Percentiles rank a stretch among this genome's conserved stretches.
These are phyloP conservation scores for Epichloe amarillans DNA, from an alignment of 2,329 filamentous ascomycete species.

Conservation along the genomic window DNA sequence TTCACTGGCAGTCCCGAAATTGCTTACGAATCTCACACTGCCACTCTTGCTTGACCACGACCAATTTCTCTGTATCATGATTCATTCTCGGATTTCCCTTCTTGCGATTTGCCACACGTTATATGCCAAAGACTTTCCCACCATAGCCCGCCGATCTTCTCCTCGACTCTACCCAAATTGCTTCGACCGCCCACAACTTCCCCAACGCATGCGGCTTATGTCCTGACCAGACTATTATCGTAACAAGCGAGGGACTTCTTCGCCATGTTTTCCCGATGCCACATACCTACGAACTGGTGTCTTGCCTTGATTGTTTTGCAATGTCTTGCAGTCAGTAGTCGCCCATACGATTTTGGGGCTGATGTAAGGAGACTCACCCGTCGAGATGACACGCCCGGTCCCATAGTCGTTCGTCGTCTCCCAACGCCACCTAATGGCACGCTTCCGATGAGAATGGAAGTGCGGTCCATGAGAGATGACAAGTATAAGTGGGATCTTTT, in stretches of 20 bases:
- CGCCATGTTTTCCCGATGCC: slow-evolving; percentile 3
- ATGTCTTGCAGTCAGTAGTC: slow-evolving; percentile 6
- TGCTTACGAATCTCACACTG: not conserved
- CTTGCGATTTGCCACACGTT: not conserved
- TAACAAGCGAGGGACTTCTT: not conserved
- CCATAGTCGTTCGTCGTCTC: slow-evolving; percentile 30
- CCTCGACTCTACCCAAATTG: not conserved
- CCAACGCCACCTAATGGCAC: slow-evolving; percentile 25
- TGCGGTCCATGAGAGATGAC: slow-evolving; percentile 51
- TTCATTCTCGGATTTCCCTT: not conserved
- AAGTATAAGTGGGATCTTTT: slow-evolving; percentile 63
- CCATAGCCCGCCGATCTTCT: not conserved
- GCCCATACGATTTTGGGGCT: slow-evolving; percentile 38
- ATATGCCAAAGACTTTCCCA: not conserved
- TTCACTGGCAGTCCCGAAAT: not conserved
- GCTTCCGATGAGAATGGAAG: slow-evolving; percentile 44
- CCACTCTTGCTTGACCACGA: not conserved
- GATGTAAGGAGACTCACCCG: slow-evolving; percentile 26
- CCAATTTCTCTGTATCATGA: not conserved
- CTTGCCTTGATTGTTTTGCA: slow-evolving; percentile 2
- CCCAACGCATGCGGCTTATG: not conserved
- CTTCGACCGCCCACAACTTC: not conserved
- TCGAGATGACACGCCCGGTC: slow-evolving; percentile 22
- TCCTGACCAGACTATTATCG: not conserved
- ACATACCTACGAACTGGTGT: not conserved